Evolutionary conservation across 2,329 filamentous ascomycete species (phyloP), one percentile per base, ranked within the genome.

Genomic region (Aphanoascus verrucosus): DNA sequence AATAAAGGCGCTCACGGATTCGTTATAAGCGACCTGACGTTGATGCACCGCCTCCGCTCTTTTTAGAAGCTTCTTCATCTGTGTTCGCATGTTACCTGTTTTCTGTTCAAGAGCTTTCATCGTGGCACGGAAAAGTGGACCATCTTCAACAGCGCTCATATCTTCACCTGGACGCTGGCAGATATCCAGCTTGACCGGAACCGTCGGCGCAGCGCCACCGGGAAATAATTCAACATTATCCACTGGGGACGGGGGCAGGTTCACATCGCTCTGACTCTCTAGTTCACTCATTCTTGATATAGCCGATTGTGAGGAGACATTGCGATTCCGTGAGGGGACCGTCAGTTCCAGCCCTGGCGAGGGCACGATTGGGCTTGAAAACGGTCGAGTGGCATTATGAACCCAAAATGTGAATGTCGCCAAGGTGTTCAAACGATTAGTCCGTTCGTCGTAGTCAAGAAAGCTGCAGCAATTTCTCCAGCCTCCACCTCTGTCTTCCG

Each of bases 391-490:
- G 4, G 38, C 34, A 35, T 86, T 91, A 62, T 91, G 80, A 55
- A 97, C 89, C 85, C 88, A 98, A 67, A 95, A 97, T 4, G 88
- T 89, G 71, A 98, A 97, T 66, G 83, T 90, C 12, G 88, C 90
- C 52, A 98, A 78, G 3, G 89, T 91, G 61, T 94, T 83, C 56
- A 98, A 73, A 58, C 85, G 82, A 71, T 98, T 93, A 34, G 89
- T 88, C 61, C 91, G 82, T 65, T 93, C 86, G 69, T 98, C 90
- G 66, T 98, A 98, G 70, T 98, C 93, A 61, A 97, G 85, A 71
- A 98, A 96, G 67, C 88, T 96, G 76, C 93, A 97, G 62, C 85
- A 86, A 65, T 94, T 97, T 65, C 88, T 86, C 91, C 93, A 98
- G 43, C 93, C 93, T 54, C 89, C 88, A 31, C 86, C 87, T 63